Base-by-base conservation (phyloP, 2,329 filamentous ascomycete species). In the Aspergillus carbonarius region DNA sequence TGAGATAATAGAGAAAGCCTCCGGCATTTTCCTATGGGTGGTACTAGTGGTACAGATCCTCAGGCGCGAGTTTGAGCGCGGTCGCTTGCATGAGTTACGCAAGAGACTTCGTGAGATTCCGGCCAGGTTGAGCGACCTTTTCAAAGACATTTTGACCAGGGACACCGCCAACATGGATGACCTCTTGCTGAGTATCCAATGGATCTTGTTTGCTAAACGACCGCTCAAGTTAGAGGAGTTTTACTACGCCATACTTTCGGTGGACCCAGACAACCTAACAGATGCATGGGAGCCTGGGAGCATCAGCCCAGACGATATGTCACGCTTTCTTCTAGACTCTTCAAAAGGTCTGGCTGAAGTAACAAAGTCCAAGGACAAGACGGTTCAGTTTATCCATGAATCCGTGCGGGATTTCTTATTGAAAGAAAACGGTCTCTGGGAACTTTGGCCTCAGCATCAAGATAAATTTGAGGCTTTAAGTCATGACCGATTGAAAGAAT, bases 131-230 rank as follows among this genome's bases (percentile, higher is more conserved):
- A 65, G 75, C 55, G 55, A 56, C 67, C 35, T 61, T 53, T 71
- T 25, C 60, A 72, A 70, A 1, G 70, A 82, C 12, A 81, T 86
- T 0, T 57, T 86, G 3, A 77, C 61, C 0, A 74, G 82, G 20
- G 82, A 87, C 54, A n/a, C 55, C 0, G 18, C 71, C 0, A 74
- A 83, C 3, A 69, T 68, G 39, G 67, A 78, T 0, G 69, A 76
- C 0, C 63, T 85, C 0, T 56, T 77, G 0, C 59, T 82, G 0
- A 83, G 78, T 27, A 57, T 87, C 0, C 76, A 82, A 35, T 86
- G 80, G 79, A 71, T 87, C 0, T 69, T 87, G 0, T 85, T 79
- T 20, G 74, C 84, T 0, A 70, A 64, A 8, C 63, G 55, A 4
- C 46, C 50, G 2, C 8, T 60, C 7, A 50, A 32, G 0, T 44